Evolutionary conservation across 2,329 filamentous ascomycete species (phyloP), one percentile per base, ranked within the genome.

Genomic region (Pseudocercospora cruenta): DNA sequence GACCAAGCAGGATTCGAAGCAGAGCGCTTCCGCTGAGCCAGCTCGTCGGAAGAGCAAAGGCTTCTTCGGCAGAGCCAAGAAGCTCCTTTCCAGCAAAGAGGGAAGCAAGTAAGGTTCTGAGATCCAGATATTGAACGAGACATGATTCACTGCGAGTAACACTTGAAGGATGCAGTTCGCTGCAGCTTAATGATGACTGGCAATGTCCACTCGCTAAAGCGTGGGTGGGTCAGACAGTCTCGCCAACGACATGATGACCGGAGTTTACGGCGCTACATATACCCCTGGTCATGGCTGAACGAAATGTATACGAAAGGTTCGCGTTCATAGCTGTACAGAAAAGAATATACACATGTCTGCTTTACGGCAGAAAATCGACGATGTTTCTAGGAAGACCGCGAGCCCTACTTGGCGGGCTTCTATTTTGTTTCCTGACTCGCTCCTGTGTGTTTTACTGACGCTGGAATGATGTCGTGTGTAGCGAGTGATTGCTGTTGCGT

Each of bases 41-140:
- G 19, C 28, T 58, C 31, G 55, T 19, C 55, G 55, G 33, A 58
- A 58, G 31, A 58, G 22, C 55, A 58, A 36, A 19, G 55, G 55
- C 19, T 24, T 58, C 10, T 58, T 58, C 8, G 55, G 55, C 16
- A 21, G 55, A 43, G 55, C 55, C 10, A 58, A 58, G 55, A 58
- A 58, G 16, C 19, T 58, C 16, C 55, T 58, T 9, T 58, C 55
- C 31, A 43, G 31, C 19, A 58, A 43, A 19, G 55, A 36, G 7
- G 31, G 55, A n/a, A 33, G 53, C 53, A 57, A 33, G 26, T 57
- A 57, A 26, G 21, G 4, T 26, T 3, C 10, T 26, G 10, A 53
- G 21, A 6, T 26, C 9, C 47, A 43, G 39, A 43, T 7, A 2
- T 8, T n/a, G 39, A n/a, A 19, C n/a, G 5, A 43, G 39, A 43